Base-by-base conservation (phyloP, 2,329 filamentous ascomycete species). In the Trichoderma harzianum region DNA sequence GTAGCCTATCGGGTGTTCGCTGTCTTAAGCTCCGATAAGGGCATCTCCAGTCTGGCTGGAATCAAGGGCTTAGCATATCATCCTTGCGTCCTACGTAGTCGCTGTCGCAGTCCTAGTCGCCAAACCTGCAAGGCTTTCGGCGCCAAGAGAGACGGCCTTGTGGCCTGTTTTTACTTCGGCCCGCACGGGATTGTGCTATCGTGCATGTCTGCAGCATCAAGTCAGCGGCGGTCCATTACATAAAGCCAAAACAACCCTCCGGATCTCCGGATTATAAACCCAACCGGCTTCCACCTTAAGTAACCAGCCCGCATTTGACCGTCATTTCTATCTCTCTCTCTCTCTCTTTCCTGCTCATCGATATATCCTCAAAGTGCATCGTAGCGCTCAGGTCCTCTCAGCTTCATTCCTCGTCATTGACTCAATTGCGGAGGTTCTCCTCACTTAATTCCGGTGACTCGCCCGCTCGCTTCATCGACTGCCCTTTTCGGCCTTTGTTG, bases 221-320 rank as follows among this genome's bases (percentile, higher is more conserved):
- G 32, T 30, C 39, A 30, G 36, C 36, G 14, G 24, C 39, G 39
- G 16, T 18, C 11, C 30, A 61, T 36, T 65, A 60, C 36, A 47
- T 30, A 68, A 68, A 60, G 65, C 8, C 24, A 58, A 43, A 47
- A n/a, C 5, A 14, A 16, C 34, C 65, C 55, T 55, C 64, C 65
- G 65, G 65, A 68, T 60, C 55, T 58, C 55, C 65, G 65, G 65
- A 68, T 68, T 24, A 58, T 30, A 24, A 60, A 60, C 34, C 47
- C 28, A 60, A 32, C 12, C 26, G 10, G 5, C 55, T 58, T 43
- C 26, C 24, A 32, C 62, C 62, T n/a, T 32, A 14, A 51, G n/a
- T 10, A 21, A 32, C 43, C n/a, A 53, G 10, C 21, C n/a, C 21
- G n/a, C 43, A 21, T 21, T 53, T 53, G 47, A 53, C 47, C n/a